Evolutionary conservation across 305 asterid genomes (phyloP).

Genomic region (Caryopteris hybrid): DNA sequence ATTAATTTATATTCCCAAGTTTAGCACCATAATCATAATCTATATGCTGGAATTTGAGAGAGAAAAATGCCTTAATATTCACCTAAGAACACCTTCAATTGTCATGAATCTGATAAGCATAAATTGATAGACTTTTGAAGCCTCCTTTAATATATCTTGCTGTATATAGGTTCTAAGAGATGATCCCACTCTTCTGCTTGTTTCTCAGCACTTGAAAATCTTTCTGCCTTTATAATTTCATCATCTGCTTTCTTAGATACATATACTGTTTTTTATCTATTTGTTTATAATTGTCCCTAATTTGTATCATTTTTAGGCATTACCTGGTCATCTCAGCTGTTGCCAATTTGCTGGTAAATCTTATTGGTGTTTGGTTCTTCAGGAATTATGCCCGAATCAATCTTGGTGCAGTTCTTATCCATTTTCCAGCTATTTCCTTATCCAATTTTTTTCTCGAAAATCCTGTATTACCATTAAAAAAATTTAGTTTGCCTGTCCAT

Average conservation of each 20-base stretch:
- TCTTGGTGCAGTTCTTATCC: conserved; percentile 60
- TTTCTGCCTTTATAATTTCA: not conserved
- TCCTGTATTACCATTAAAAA: not conserved
- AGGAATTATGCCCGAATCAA: conserved; percentile 91
- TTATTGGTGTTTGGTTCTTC: conserved; percentile 98
- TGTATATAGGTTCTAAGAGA: not conserved
- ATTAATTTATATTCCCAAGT: not conserved
- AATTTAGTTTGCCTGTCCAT: not conserved
- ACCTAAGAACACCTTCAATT: not conserved
- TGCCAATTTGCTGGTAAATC: conserved; percentile 92
- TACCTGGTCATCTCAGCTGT: conserved; percentile 93
- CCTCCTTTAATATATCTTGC: not conserved
- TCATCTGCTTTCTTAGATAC: conserved; percentile 11
- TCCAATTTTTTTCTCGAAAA: not conserved
- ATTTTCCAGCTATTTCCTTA: not conserved
- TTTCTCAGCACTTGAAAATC: not conserved
- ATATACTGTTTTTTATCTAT: not conserved
- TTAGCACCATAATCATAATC: not conserved
- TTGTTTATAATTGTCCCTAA: conserved; percentile 8
- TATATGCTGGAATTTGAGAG: not conserved
- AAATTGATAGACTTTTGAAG: not conserved
- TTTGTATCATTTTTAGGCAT: conserved; percentile 57
- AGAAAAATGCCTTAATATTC: not conserved
- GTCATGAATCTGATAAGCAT: not conserved
- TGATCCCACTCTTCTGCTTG: not conserved